Conservation (phyloP, 176 grass and related monocot genomes). For the Raddia distichophylla region DNA sequence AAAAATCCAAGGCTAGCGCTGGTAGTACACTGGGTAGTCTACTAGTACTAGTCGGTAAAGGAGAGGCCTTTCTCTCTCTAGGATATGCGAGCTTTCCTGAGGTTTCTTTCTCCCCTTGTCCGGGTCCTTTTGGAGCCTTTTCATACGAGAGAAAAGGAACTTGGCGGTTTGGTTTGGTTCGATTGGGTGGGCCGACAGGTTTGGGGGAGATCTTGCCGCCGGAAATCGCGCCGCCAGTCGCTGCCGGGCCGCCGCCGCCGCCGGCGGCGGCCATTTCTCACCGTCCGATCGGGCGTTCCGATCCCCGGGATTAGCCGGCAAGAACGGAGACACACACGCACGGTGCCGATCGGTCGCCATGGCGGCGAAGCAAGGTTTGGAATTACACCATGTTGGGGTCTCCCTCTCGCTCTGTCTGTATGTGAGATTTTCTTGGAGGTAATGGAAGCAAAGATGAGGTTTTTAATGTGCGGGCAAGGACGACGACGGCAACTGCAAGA, state of each 20-base stretch:
- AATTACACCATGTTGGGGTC: slow-evolving; percentile 27
- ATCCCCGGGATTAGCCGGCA: background rate
- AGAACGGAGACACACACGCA: slow-evolving; percentile 16
- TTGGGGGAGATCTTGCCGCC: slow-evolving; percentile 4
- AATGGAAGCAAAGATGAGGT: slow-evolving; percentile 16
- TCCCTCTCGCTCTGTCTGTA: background rate
- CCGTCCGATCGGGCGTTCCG: no score
- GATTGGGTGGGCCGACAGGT: slow-evolving; percentile 39
- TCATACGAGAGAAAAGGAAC: slow-evolving; percentile 22
- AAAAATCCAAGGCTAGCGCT: slow-evolving; percentile 30
- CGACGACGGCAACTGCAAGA: slow-evolving; percentile 17
- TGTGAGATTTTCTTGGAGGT: slow-evolving; percentile 23
- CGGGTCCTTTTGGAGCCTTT: slow-evolving; percentile 32
- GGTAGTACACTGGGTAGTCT: background rate
- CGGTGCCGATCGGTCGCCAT: slow-evolving; percentile 28
- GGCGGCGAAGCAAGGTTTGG: background rate
- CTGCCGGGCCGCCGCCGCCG: slow-evolving; percentile 48
- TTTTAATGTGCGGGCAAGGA: slow-evolving; percentile 49
- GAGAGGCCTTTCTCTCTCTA: slow-evolving; percentile 23
- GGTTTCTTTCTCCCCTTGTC: slow-evolving; percentile 35
- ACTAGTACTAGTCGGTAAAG: background rate
- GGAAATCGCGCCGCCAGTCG: slow-evolving; percentile 64
- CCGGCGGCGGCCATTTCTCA: slow-evolving; percentile 42
- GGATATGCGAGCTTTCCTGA: background rate
- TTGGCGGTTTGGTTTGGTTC: slow-evolving; percentile 1